Evolutionary conservation across 108 stramenopile species (phyloP).

Genomic region (Skeletonema tropicum): DNA sequence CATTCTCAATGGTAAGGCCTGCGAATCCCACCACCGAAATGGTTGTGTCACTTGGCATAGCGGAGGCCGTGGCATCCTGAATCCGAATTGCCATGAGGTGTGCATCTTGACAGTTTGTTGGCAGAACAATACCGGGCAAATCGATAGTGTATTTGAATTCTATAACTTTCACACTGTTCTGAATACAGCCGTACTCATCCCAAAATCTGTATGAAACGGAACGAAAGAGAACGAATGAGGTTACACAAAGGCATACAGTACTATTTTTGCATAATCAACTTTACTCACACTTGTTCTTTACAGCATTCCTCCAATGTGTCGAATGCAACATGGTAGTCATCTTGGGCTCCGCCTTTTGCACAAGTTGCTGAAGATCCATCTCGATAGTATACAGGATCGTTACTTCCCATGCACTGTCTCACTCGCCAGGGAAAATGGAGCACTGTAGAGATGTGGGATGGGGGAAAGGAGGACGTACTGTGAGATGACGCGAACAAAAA

Average conservation of each 20-base stretch:
- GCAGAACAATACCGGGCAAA: conserved; percentile 10
- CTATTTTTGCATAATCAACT: background rate
- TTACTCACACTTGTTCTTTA: conserved; percentile 1
- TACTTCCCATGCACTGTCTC: conserved; percentile 28
- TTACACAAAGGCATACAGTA: background rate
- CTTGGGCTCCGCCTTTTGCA: conserved; percentile 2
- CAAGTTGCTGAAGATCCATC: conserved; percentile 9
- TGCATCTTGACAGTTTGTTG: conserved; percentile 29
- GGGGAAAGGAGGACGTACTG: too few species aligned
- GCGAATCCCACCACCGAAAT: conserved; percentile 19
- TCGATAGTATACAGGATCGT: conserved; percentile 15
- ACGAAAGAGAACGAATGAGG: background rate
- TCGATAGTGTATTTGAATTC: conserved; percentile 20
- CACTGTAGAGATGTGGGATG: too few species aligned
- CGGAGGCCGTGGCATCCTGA: conserved; percentile 11
- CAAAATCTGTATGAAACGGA: background rate
- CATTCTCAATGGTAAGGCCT: conserved; percentile 3
- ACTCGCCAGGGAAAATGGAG: conserved; percentile 21
- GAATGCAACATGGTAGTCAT: conserved; percentile 27
- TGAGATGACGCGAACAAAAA: too few species aligned
- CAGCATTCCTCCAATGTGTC: conserved; percentile 20
- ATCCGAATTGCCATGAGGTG: conserved; percentile 14
- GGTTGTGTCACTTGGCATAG: background rate
- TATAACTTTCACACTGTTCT: conserved; percentile 9
- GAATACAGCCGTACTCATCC: conserved; percentile 21